Evolutionary conservation across 768 basidiomycete species (phyloP), one percentile per base, ranked within the genome.

Genomic region (Pulveroboletus frians): DNA sequence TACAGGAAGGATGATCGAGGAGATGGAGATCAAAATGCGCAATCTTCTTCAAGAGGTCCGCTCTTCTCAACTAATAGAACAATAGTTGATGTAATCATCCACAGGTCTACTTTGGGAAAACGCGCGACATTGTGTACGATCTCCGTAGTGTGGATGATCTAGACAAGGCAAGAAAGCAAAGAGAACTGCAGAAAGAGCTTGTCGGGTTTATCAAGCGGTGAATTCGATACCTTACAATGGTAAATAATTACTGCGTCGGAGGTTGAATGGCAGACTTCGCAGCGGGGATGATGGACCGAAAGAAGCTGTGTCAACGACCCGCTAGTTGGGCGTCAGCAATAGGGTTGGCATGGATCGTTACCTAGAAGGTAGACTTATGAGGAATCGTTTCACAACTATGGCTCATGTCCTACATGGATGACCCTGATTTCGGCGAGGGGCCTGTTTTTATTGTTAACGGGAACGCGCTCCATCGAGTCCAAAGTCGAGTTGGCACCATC

Each of bases 21-120:
- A 98, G 55, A 94, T 95, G 91, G 96, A 99, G 71, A 92, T 94
- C 67, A 98, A 98, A 74, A 93, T 98, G 92, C 80, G 96, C 34
- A 96, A 96, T 68, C 73, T 92, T 48, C 75, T 99, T 41, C 88
- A 92, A 69, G 91, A 93, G 75, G 90, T 83, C 51, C 39, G 72
- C 35, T 21, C 49, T 27, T 43, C 47, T 52, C 21, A 17, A 31
- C 39, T 43, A 6, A 42, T 35, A 17, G 35, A 43, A 43, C 18
- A 3, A 43, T n/a, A 15, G 4, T 46, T 67, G 18, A 68, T 39
- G 4, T 0, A 20, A 36, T n/a, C 43, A 40, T 27, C 44, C 11
- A 39, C 54, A 88, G 85, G 87, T 95, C 13, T 95, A 94, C 69
- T 94, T 94, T 71, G 92, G 92, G 34, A 96, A 98, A 73, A 97